Evolutionary conservation across 2,329 filamentous ascomycete genomes (phyloP).

Genomic region (Talaromyces sp.): DNA sequence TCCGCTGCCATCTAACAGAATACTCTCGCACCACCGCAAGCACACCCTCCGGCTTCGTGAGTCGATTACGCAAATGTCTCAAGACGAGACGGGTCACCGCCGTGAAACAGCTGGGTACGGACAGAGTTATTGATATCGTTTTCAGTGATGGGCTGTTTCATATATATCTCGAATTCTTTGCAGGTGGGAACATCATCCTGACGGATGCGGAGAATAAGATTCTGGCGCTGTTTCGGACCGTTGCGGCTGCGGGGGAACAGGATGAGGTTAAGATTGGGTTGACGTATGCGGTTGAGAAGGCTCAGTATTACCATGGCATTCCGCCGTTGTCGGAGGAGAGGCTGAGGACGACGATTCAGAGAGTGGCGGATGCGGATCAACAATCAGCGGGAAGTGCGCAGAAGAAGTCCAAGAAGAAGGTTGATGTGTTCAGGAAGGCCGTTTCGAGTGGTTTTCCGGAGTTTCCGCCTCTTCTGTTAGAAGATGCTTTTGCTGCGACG

Average conservation of each 20-base stretch:
- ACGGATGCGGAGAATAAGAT: constrained; percentile 84
- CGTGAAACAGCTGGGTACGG: constrained; percentile 83
- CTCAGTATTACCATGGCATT: constrained; percentile 78
- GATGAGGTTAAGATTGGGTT: constrained; percentile 76
- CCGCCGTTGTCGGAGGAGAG: constrained; percentile 73
- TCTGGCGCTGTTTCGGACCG: constrained; percentile 74
- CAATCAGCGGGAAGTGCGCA: constrained; percentile 29
- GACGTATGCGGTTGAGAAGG: constrained; percentile 74
- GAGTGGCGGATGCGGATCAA: constrained; percentile 51
- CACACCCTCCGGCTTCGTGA: constrained; percentile 80
- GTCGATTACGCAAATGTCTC: constrained; percentile 79
- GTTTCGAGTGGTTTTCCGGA: constrained; percentile 83
- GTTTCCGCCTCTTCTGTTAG: constrained; percentile 80
- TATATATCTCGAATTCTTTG: constrained; percentile 93
- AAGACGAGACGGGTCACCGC: constrained; percentile 81
- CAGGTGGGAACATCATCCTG: constrained; percentile 89
- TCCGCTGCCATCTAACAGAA: constrained; percentile 89
- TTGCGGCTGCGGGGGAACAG: constrained; percentile 77
- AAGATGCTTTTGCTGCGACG: constrained; percentile 73
- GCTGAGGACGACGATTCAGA: constrained; percentile 66
- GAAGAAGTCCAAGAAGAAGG: constrained; percentile 72
- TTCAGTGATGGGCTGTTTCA: constrained; percentile 90
- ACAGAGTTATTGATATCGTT: constrained; percentile 85
- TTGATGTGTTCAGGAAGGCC: constrained; percentile 74
- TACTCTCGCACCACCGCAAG: constrained; percentile 85